phyloP scores from a whole-genome alignment of 805 yeast genomes.

The Wickerhamomyces alni region DNA sequence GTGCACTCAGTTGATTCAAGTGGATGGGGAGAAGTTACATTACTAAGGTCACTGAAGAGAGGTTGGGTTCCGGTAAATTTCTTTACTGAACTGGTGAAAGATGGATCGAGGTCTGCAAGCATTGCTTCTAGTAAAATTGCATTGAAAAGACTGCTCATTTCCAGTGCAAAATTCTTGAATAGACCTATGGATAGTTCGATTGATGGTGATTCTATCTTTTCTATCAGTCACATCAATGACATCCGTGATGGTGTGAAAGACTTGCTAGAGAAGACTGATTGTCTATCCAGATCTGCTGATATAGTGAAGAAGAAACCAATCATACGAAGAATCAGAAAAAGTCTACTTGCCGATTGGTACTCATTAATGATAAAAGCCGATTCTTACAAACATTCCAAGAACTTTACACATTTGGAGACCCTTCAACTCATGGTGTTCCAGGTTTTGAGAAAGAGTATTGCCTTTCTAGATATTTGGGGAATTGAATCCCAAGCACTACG shows the following conservation, averaged over 20 bases:
- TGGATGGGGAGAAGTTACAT: conserved; percentile 85
- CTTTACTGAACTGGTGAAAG: conserved; percentile 42
- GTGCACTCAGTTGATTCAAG: conserved; percentile 74
- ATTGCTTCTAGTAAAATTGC: conserved; percentile 32
- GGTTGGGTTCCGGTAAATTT: conserved; percentile 90
- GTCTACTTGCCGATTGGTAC: conserved; percentile 75
- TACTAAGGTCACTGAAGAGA: conserved; percentile 52
- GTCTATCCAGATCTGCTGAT: conserved; percentile 68
- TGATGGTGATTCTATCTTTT: conserved; percentile 23
- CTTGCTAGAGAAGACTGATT: conserved; percentile 59
- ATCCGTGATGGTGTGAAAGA: conserved; percentile 69
- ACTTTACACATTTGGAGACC: conserved; percentile 50
- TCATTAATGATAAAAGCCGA: conserved; percentile 71
- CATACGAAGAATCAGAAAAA: conserved; percentile 60
- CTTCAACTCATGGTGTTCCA: conserved; percentile 60
- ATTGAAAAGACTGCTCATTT: conserved; percentile 46
- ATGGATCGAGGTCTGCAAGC: conserved; percentile 5
- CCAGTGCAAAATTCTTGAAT: conserved; percentile 61
- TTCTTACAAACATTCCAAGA: conserved; percentile 61
- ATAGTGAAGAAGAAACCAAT: conserved; percentile 58
- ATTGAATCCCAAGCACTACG: conserved; percentile 47
- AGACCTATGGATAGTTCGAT: conserved; percentile 50
- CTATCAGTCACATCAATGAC: conserved; percentile 39
- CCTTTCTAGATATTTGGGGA: conserved; percentile 69
- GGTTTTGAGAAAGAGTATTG: conserved; percentile 57